Base-by-base conservation (phyloP, 2,329 filamentous ascomycete genomes). In the Macrophomina phaseolina region DNA sequence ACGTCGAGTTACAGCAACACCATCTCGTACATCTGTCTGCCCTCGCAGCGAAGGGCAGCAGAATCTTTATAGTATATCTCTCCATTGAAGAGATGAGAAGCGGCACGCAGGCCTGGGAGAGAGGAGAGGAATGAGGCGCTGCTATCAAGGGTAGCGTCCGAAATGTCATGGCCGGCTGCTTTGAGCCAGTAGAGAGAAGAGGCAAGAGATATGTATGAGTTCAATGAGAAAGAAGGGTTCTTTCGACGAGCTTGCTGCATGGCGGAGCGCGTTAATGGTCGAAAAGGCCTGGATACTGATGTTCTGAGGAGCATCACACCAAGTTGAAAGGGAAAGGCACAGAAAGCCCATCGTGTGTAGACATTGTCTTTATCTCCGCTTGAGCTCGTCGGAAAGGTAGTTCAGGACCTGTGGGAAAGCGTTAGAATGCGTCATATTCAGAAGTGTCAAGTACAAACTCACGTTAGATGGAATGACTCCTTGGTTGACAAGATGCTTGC, bases 401-500 rank as follows among this genome's bases (percentile, higher is more conserved):
- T 67, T 60, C 34, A 69, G 64, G 28, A 69, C 68, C 68, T 69
- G 38, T 14, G 5, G 16, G n/a, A 45, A 16, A 14, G 49, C 3
- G 60, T 53, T 32, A 67, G 30, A 23, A 7, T 4, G 6, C 38
- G 2, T n/a, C 9, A 23, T 4, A 11, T 38, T 30, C 28, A 12
- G 32, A 30, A 36, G 4, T 4, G 4, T 4, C 23, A 8, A n/a
- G 7, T 2, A 18, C 51, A 14, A 3, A 67, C 74, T 51, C 70
- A 89, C 86, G 77, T 84, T 81, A 66, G 84, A 81, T 34, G 83
- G 81, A 65, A 89, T 80, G 16, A 83, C 78, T 3, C 87, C 87
- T 72, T 89, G 87, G 74, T 89, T 89, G 69, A 87, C 87, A 53
- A 90, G 75, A 75, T 90, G 87, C 76, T 88, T 90, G 70, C 84